Evolutionary conservation across 2,329 filamentous ascomycete genomes (phyloP), one percentile per base, ranked within the genome.

Genomic region (Colletotrichum sp.): DNA sequence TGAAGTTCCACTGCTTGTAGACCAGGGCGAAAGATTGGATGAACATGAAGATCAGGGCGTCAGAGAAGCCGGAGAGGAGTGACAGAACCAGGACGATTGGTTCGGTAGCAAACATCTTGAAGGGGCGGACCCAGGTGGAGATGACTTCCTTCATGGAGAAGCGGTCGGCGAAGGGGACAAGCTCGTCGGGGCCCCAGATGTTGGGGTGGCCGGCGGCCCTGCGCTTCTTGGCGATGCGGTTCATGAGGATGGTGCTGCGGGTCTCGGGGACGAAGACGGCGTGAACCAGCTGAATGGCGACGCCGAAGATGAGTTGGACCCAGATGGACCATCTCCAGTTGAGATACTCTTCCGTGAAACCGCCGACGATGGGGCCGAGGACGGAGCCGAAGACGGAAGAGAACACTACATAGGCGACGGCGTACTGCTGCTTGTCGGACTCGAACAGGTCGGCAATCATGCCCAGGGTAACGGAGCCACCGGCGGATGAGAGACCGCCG

Each of bases 231-330:
- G 95, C 95, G 74, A 96, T 95, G 3, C 88, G 88, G 85, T 97
- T 93, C 89, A 98, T 92, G 87, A 97, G 89, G 76, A 96, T 90
- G 6, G 93, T 95, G 1, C 92, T 90, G 68, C 95, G 90, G 1
- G 95, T 97, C 83, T 97, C 95, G 2, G 94, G 94, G 2, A 97
- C 95, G 9, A 92, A 87, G 74, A 94, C 81, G 66, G 93, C 86
- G 81, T 96, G 94, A 6, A 94, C 80, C 6, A 90, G 21, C 81
- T 96, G 94, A 5, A 95, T 91, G 38, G 91, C 88, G 10, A 85
- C 93, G 21, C 95, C 94, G 69, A 96, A 92, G 79, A 96, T 95
- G 77, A 96, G 90, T 83, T 96, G 94, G 75, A 96, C 94, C 95
- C 95, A 97, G 82, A 96, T 96, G 71, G 89, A 92, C 93, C 93